phyloP scores from a whole-genome alignment of 1,139 yeast genomes.

The Suhomyces panamericanus region DNA sequence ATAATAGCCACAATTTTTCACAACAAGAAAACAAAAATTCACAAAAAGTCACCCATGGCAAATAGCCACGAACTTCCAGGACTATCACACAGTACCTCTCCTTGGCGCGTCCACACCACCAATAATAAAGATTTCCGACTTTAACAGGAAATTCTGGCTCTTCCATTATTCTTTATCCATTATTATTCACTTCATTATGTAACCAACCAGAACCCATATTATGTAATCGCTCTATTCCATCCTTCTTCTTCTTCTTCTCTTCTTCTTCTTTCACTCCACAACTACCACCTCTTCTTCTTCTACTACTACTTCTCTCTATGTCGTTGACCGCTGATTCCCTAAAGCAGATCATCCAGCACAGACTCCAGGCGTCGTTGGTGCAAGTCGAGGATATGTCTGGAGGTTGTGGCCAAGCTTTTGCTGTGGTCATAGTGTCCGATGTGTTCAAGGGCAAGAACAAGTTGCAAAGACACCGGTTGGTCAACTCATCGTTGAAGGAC shows the following conservation, averaged over 20 bases:
- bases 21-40: too few relatives aligned
- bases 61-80: too few relatives aligned
- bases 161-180: neutral
- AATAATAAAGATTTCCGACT: too few relatives aligned
- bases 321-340: constrained; percentile 49
- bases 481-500: constrained; percentile 73
- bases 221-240: too few relatives aligned
- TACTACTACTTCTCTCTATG: constrained; percentile 20
- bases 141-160: neutral
- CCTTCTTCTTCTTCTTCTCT: neutral
- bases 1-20: too few relatives aligned
- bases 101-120: too few relatives aligned
- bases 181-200: neutral
- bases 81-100: too few relatives aligned
- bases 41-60: too few relatives aligned
- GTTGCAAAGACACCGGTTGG: constrained; percentile 81
- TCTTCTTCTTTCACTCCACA: neutral
- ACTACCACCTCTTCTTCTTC: neutral
- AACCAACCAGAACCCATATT: neutral
- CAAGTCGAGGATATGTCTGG: constrained; percentile 76
- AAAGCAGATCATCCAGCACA: constrained; percentile 47
- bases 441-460: constrained; percentile 80
- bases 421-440: constrained; percentile 75
- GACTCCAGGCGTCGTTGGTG: constrained; percentile 54
- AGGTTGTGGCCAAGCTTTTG: constrained; percentile 88